phyloP scores from a whole-genome alignment of 2,329 filamentous ascomycete genomes.

The Pseudocercospora ulei region DNA sequence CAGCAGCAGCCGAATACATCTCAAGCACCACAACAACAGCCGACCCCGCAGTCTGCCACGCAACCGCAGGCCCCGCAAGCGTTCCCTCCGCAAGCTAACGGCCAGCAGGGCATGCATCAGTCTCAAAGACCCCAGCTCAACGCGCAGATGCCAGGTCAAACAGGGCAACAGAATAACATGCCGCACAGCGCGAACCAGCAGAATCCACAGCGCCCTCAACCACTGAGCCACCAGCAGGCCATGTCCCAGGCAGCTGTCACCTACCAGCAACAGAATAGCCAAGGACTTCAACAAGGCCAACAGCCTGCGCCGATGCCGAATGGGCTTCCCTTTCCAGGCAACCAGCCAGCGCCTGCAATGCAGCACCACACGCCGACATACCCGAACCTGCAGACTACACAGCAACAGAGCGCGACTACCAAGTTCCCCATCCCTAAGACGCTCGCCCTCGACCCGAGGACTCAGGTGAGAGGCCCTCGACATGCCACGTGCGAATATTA shows the following conservation, averaged over 20 bases:
- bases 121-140: slow-evolving; percentile 22
- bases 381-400: slow-evolving; percentile 24
- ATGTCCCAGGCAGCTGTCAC: slow-evolving; percentile 34
- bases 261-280: slow-evolving; percentile 17
- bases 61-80: slow-evolving; percentile 24
- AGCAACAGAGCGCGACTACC: slow-evolving; percentile 39
- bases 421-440: slow-evolving; percentile 79
- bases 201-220: slow-evolving; percentile 26
- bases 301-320: slow-evolving; percentile 24
- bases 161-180: slow-evolving; percentile 20
- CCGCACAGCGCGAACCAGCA: slow-evolving; percentile 20
- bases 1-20: slow-evolving; percentile 32
- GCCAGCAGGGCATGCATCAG: slow-evolving; percentile 19
- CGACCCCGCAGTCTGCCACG: slow-evolving; percentile 28
- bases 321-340: slow-evolving; percentile 21
- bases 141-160: slow-evolving; percentile 22
- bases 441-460: slow-evolving; percentile 60
- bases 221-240: slow-evolving; percentile 40
- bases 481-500: too few species aligned
- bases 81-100: slow-evolving; percentile 13
- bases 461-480: slow-evolving; percentile 39
- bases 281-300: slow-evolving; percentile 17
- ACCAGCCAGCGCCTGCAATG: slow-evolving; percentile 18
- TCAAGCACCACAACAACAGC: slow-evolving; percentile 25
- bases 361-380: slow-evolving; percentile 25